phyloP scores from a whole-genome alignment of 139 green algal species.

The Chlorella sorokiniana region DNA sequence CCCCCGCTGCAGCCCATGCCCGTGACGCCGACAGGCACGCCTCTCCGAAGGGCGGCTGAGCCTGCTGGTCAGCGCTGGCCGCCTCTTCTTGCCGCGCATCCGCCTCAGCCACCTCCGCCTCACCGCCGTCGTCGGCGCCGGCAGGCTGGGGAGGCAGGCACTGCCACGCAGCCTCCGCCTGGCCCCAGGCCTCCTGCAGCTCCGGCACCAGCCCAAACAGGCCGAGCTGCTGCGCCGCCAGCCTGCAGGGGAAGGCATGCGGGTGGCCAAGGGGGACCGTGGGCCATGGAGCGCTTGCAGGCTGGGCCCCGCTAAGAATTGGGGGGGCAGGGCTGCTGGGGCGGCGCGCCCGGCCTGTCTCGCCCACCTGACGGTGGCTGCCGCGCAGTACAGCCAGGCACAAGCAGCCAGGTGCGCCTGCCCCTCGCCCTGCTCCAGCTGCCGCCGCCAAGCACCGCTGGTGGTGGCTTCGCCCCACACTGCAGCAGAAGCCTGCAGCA shows the following conservation, averaged over 20 bases:
- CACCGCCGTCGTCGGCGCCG: background rate
- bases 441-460: background rate
- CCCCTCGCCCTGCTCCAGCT: background rate
- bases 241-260: background rate
- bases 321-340: background rate
- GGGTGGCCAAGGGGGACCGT: background rate
- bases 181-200: slow-evolving; percentile 19
- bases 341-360: background rate
- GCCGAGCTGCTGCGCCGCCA: slow-evolving; percentile 27
- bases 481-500: background rate
- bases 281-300: background rate
- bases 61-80: background rate
- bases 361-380: slow-evolving; percentile 17
- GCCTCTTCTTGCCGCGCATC: background rate
- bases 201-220: background rate
- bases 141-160: background rate
- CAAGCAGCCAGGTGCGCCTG: slow-evolving; percentile 16
- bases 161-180: slow-evolving; percentile 8
- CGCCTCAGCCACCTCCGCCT: background rate
- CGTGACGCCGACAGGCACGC: background rate
- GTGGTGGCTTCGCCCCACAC: background rate
- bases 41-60: background rate
- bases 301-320: background rate
- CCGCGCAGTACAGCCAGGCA: background rate
- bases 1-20: background rate